Percentiles rank a stretch among this genome's conserved stretches.
These are phyloP conservation scores for Porphyrellus cyaneotinctus DNA, from an alignment of 768 basidiomycete genomes.

Conservation along the genomic window DNA sequence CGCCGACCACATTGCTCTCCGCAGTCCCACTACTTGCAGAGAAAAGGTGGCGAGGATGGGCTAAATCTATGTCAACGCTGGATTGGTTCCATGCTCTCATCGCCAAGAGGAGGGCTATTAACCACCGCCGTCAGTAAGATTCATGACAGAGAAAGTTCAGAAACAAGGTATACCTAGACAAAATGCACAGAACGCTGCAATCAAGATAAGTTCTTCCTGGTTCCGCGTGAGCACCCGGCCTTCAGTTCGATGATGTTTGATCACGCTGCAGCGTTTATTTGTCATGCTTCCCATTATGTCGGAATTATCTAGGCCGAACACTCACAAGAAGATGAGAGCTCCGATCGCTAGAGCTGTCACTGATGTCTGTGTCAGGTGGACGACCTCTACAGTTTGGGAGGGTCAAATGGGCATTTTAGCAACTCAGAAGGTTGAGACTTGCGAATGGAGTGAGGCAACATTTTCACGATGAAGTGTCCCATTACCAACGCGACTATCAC, in stretches of 20 bases:
- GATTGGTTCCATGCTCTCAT: constrained; percentile 37
- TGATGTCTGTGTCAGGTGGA: constrained; percentile 69
- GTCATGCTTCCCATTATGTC: neutral
- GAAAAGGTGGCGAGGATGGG: constrained; percentile 30
- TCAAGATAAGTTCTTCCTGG: constrained; percentile 72
- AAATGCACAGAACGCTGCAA: constrained; percentile 66
- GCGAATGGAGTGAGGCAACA: constrained; percentile 38
- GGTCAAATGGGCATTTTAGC: constrained; percentile 9
- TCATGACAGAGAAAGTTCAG: neutral
- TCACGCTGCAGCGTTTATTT: constrained; percentile 41
- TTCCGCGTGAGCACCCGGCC: constrained; percentile 54
- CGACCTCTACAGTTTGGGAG: constrained; percentile 41
- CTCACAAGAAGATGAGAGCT: constrained; percentile 65
- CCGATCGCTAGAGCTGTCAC: constrained; percentile 66
- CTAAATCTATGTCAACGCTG: constrained; percentile 26
- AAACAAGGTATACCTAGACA: constrained; percentile 60
- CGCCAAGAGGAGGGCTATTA: constrained; percentile 40
- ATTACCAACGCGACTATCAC: constrained; percentile 45
- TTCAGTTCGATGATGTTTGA: constrained; percentile 64
- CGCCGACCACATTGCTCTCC: constrained; percentile 33
- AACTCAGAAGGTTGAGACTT: constrained; percentile 18
- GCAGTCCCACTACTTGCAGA: constrained; percentile 33
- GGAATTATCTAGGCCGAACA: constrained; percentile 2
- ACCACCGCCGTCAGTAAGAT: constrained; percentile 4
- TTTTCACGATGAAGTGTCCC: constrained; percentile 49